Percentiles rank a stretch among this genome's conserved stretches.
phyloP scores from a whole-genome alignment of 805 yeast genomes.

The Metschnikowia cubensis region DNA sequence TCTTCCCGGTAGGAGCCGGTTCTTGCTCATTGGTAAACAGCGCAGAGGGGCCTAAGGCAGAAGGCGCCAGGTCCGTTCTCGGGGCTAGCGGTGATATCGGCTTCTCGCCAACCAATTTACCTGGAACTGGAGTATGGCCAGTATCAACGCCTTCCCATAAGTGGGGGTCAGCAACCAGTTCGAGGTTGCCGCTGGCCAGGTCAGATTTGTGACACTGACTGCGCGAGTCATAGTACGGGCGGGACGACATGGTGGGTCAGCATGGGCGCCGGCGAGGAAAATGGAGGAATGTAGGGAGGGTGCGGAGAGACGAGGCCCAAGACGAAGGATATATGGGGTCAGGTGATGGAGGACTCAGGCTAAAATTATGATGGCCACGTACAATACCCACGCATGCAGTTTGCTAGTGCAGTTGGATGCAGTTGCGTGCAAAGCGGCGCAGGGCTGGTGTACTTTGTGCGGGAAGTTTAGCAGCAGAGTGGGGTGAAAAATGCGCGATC shows the following conservation, averaged over 20 bases:
- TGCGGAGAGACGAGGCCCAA: background rate
- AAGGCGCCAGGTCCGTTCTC: background rate
- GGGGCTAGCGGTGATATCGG: background rate
- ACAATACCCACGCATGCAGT: slow-evolving; percentile 4
- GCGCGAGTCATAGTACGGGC: slow-evolving; percentile 1
- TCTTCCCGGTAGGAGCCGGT: background rate
- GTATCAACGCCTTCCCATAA: background rate
- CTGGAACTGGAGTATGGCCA: background rate
- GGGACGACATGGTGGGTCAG: slow-evolving; percentile 1
- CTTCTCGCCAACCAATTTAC: background rate
- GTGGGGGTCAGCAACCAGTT: background rate
- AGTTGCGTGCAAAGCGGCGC: background rate
- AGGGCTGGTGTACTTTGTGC: background rate
- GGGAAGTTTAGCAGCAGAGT: background rate
- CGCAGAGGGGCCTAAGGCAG: background rate
- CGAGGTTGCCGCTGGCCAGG: background rate
- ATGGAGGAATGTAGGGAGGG: background rate
- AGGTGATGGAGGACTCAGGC: background rate
- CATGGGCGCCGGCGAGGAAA: background rate
- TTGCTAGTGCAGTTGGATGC: slow-evolving; percentile 1
- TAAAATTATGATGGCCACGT: slow-evolving; percentile 1
- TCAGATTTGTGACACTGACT: background rate
- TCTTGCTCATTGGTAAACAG: background rate
- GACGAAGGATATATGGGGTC: background rate
- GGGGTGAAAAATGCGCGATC: background rate